Evolutionary conservation across 805 yeast genomes (phyloP).

Genomic region (Monosporozyma yasuniensis): DNA sequence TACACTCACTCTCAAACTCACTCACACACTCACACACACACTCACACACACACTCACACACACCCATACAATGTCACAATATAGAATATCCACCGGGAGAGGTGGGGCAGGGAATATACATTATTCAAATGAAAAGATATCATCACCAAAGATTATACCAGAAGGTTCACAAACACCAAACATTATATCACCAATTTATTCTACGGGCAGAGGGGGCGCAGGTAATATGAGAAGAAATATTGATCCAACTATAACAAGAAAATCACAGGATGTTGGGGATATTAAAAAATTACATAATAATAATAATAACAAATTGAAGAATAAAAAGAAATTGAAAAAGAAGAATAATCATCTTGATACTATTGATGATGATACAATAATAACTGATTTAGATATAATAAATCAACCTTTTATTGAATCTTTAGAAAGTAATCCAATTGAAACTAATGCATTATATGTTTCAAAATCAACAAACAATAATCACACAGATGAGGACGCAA

Average conservation of each 20-base stretch:
- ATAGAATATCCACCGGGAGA: slow-evolving; percentile 51
- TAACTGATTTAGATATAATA: background rate
- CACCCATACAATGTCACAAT: slow-evolving; percentile 2
- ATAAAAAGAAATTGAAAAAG: background rate
- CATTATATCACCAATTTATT: slow-evolving; percentile 44
- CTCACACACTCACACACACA: background rate
- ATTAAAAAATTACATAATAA: background rate
- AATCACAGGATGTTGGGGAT: slow-evolving; percentile 50
- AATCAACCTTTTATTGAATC: background rate
- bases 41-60: background rate
- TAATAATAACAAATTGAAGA: background rate
- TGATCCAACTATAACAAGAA: slow-evolving; percentile 49
- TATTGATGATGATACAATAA: background rate
- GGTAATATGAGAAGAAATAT: slow-evolving; percentile 64
- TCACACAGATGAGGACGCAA: background rate
- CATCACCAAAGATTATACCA: slow-evolving; percentile 47
- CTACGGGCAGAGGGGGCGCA: slow-evolving; percentile 74
- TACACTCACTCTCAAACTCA: too few species aligned
- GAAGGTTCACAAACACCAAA: slow-evolving; percentile 57
- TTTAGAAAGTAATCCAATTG: background rate
- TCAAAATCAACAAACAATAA: background rate
- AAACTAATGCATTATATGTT: background rate
- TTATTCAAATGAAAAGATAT: slow-evolving; percentile 31
- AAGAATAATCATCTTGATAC: background rate
- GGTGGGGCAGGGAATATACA: slow-evolving; percentile 73